These are phyloP conservation scores for Gloeostereum incarnatum DNA, from an alignment of 768 basidiomycete species.

Conservation along the genomic window DNA sequence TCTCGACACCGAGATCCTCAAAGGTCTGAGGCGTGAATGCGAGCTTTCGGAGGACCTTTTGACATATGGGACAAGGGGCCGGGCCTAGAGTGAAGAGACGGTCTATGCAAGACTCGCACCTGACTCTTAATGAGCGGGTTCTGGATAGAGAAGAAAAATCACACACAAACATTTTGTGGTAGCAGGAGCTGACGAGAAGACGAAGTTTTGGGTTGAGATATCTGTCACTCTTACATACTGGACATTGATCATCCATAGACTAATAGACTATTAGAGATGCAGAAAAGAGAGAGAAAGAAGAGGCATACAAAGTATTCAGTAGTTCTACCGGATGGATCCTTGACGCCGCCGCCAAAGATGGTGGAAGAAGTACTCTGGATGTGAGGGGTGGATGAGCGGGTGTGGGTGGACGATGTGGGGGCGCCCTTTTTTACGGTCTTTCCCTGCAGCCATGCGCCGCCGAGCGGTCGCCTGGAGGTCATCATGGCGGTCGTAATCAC, in stretches of 20 bases:
- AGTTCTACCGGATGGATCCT: constrained; percentile 77
- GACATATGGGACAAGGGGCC: constrained; percentile 92
- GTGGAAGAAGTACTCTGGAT: constrained; percentile 67
- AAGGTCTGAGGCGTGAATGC: constrained; percentile 96
- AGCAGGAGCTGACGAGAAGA: constrained; percentile 91
- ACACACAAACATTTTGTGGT: constrained; percentile 85
- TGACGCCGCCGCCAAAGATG: constrained; percentile 76
- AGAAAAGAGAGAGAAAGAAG: constrained; percentile 1
- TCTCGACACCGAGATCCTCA: constrained; percentile 87
- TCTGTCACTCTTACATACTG: constrained; percentile 93
- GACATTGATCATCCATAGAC: constrained; percentile 93
- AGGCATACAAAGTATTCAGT: constrained; percentile 69
- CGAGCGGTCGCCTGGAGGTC: not conserved
- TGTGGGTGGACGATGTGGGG: constrained; percentile 29
- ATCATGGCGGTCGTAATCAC: constrained; percentile 5
- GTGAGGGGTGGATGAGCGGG: constrained; percentile 59
- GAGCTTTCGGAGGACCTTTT: constrained; percentile 77
- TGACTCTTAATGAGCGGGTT: constrained; percentile 20
- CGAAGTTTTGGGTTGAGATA: constrained; percentile 93
- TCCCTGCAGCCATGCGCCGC: constrained; percentile 51
- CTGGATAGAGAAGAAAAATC: not conserved
- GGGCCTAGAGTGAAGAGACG: constrained; percentile 92
- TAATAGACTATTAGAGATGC: constrained; percentile 16
- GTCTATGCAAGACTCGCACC: constrained; percentile 99
- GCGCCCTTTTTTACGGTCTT: constrained; percentile 68